Evolutionary conservation across 2,329 filamentous ascomycete genomes (phyloP).

Genomic region (Aspergillus sp.): DNA sequence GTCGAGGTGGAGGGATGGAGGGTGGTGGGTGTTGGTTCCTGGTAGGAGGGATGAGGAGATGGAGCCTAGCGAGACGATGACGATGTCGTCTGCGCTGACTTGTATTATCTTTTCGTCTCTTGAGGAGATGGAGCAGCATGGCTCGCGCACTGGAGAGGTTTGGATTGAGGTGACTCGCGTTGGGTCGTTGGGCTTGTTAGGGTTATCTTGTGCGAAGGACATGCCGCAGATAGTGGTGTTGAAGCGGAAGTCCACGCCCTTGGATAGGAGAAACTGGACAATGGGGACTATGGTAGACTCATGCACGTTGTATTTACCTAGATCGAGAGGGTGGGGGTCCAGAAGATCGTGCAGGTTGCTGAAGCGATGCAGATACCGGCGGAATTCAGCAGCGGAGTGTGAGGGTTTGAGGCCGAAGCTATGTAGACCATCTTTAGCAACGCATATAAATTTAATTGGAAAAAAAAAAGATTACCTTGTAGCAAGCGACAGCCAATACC

Average conservation of each 20-base stretch:
- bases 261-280: constrained; percentile 22
- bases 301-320: constrained; percentile 24
- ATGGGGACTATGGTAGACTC: constrained; percentile 27
- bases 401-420: constrained; percentile 30
- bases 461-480: constrained; percentile 18
- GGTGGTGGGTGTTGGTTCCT: constrained; percentile 31
- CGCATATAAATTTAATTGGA: neutral
- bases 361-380: constrained; percentile 23
- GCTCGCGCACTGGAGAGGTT: neutral
- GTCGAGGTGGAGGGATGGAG: constrained; percentile 26
- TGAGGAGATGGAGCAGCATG: neutral
- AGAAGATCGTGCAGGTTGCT: constrained; percentile 22
- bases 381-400: constrained; percentile 31
- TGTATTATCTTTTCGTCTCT: constrained; percentile 18
- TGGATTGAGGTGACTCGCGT: neutral
- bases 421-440: neutral
- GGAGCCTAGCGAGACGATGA: constrained; percentile 42
- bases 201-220: constrained; percentile 14
- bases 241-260: constrained; percentile 29
- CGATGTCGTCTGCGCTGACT: constrained; percentile 34
- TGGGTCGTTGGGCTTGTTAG: neutral
- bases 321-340: constrained; percentile 18
- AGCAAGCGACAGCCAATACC: constrained; percentile 27
- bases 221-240: constrained; percentile 27
- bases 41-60: constrained; percentile 37